Conservation (phyloP, 768 basidiomycete genomes). For the Epithele typhae region DNA sequence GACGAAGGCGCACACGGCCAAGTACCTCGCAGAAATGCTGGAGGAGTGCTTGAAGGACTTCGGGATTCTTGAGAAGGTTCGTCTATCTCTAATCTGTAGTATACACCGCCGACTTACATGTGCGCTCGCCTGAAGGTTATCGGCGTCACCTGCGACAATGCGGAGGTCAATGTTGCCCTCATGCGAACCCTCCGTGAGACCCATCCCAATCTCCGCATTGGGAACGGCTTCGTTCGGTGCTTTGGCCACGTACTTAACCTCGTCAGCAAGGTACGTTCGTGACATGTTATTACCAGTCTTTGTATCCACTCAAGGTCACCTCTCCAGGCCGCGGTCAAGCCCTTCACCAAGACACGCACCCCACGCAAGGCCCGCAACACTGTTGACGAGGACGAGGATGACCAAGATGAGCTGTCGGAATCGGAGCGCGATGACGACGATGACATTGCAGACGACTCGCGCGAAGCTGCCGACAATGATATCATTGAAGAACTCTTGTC, state of each 20-base stretch:
- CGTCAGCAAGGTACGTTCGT: slow-evolving; percentile 3
- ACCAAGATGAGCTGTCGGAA: not conserved
- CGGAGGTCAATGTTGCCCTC: not conserved
- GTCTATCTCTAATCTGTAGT: no score
- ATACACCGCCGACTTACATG: no score
- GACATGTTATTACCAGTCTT: no score
- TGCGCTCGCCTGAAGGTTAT: no score
- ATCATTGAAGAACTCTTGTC: slow-evolving; percentile 6
- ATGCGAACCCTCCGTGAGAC: not conserved
- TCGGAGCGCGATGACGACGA: not conserved
- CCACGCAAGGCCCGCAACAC: no score
- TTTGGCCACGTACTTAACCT: slow-evolving; percentile 5
- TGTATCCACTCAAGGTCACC: no score
- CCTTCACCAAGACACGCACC: no score
- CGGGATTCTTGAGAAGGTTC: not conserved
- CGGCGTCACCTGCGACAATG: not conserved
- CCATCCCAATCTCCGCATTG: not conserved
- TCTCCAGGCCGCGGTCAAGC: no score
- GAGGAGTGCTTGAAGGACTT: not conserved
- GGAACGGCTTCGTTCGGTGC: not conserved
- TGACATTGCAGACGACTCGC: slow-evolving; percentile 1
- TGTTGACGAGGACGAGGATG: not conserved
- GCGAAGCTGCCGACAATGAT: slow-evolving; percentile 19
- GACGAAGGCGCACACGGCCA: not conserved
- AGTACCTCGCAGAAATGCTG: not conserved